Evolutionary conservation across 2,329 filamentous ascomycete genomes (phyloP).

Genomic region (Aspergillus arachidicola): DNA sequence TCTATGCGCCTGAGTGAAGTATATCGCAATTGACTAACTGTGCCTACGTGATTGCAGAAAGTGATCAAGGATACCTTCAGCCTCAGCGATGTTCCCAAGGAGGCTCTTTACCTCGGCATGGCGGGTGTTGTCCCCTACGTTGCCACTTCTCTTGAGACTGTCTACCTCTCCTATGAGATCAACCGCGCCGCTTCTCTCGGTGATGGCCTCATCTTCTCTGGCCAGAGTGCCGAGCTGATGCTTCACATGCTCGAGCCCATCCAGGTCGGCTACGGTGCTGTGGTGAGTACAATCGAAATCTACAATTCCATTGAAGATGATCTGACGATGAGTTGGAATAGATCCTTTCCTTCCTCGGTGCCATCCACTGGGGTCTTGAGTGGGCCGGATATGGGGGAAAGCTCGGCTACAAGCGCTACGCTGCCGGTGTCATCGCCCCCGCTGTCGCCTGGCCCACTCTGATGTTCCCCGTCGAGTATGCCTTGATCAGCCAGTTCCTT

Average conservation of each 20-base stretch:
- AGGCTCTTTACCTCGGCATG: slow-evolving; percentile 69
- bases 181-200: slow-evolving; percentile 67
- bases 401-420: slow-evolving; percentile 78
- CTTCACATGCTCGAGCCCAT: slow-evolving; percentile 79
- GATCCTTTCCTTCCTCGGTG: slow-evolving; percentile 92
- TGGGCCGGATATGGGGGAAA: slow-evolving; percentile 69
- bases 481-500: slow-evolving; percentile 81
- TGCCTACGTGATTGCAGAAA: slow-evolving; percentile 46
- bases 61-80: slow-evolving; percentile 71
- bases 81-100: slow-evolving; percentile 65
- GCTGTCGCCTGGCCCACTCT: slow-evolving; percentile 88
- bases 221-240: slow-evolving; percentile 70
- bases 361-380: slow-evolving; percentile 91
- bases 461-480: slow-evolving; percentile 79
- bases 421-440: slow-evolving; percentile 77
- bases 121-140: slow-evolving; percentile 85
- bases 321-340: slow-evolving; percentile 32
- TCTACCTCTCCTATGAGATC: slow-evolving; percentile 81
- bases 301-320: slow-evolving; percentile 1
- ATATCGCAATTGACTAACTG: slow-evolving; percentile 5
- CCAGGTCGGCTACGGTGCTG: slow-evolving; percentile 87
- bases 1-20: background rate
- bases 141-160: slow-evolving; percentile 77
- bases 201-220: slow-evolving; percentile 65
- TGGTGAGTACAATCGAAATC: slow-evolving; percentile 55